Evolutionary conservation across 305 asterid species (phyloP).

Genomic region (Fraxinus velutina): DNA sequence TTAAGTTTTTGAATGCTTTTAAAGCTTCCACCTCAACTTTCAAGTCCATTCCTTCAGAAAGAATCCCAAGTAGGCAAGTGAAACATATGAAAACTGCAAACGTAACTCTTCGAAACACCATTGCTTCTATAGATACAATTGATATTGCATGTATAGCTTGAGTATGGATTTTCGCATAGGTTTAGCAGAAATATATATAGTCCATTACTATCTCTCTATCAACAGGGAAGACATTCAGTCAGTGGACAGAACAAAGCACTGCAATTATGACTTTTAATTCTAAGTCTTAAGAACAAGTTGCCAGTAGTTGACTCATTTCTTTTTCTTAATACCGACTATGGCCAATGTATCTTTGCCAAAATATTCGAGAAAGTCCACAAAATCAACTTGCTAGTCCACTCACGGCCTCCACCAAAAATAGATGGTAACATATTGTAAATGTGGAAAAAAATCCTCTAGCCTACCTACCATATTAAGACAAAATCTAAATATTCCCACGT

Average conservation of each 20-base stretch:
- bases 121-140: background rate
- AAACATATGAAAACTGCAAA: slow-evolving; percentile 30
- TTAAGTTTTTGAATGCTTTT: slow-evolving; percentile 49
- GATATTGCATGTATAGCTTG: background rate
- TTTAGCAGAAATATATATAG: background rate
- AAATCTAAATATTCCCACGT: background rate
- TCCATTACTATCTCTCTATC: background rate
- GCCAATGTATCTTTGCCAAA: background rate
- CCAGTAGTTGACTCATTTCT: background rate
- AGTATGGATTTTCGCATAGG: background rate
- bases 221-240: background rate
- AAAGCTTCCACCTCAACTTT: slow-evolving; percentile 52
- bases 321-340: background rate
- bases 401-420: background rate
- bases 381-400: background rate
- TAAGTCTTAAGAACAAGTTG: background rate
- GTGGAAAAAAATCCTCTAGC: background rate
- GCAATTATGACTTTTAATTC: background rate
- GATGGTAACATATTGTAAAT: background rate
- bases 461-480: background rate
- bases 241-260: background rate
- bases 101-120: slow-evolving; percentile 7
- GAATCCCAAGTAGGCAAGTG: slow-evolving; percentile 28
- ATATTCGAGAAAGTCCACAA: background rate
- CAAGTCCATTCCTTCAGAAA: slow-evolving; percentile 23